A percentile compares a stretch with the other conserved stretches of the same genome.
These are phyloP conservation scores for Biscutella laevigata DNA, from an alignment of 441 rosid genomes.

Conservation along the genomic window DNA sequence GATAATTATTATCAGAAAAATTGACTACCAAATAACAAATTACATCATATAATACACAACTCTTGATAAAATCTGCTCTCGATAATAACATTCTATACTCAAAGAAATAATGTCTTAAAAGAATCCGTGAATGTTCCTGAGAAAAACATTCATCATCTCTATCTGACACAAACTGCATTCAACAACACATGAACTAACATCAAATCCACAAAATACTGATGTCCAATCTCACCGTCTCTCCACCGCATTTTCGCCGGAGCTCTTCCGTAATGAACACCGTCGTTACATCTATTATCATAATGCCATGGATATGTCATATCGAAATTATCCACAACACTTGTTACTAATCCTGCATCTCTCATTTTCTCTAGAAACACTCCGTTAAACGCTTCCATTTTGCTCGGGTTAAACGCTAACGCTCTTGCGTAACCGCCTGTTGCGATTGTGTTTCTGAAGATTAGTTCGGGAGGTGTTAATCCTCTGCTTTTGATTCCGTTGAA, in stretches of 20 bases:
- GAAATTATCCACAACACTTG: slow-evolving; percentile 73
- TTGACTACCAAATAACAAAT: no score
- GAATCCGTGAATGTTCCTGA: slow-evolving; percentile 18
- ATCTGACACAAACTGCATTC: slow-evolving; percentile 53
- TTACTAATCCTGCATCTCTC: slow-evolving; percentile 45
- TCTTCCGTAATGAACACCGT: slow-evolving; percentile 92
- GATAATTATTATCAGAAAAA: no score
- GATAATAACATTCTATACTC: no score
- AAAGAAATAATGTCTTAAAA: no score
- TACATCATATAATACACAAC: no score
- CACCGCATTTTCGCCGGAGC: slow-evolving; percentile 71
- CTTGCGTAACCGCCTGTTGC: slow-evolving; percentile 91
- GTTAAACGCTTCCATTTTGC: slow-evolving; percentile 80
- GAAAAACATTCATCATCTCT: slow-evolving; percentile 1
- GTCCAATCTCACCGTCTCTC: slow-evolving; percentile 93
- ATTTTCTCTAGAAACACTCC: slow-evolving; percentile 65
- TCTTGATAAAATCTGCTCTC: no score
- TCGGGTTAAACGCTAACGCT: slow-evolving; percentile 64
- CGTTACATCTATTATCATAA: slow-evolving; percentile 78
- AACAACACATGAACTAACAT: slow-evolving; percentile 82
- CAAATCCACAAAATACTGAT: slow-evolving; percentile 91
- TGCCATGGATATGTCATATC: slow-evolving; percentile 96
- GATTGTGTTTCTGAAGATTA: slow-evolving; percentile 66
- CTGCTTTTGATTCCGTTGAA: slow-evolving; percentile 47
- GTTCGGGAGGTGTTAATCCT: slow-evolving; percentile 51